phyloP scores from a whole-genome alignment of 352 stramenopile genomes.

The Phytophthora tubulina region DNA sequence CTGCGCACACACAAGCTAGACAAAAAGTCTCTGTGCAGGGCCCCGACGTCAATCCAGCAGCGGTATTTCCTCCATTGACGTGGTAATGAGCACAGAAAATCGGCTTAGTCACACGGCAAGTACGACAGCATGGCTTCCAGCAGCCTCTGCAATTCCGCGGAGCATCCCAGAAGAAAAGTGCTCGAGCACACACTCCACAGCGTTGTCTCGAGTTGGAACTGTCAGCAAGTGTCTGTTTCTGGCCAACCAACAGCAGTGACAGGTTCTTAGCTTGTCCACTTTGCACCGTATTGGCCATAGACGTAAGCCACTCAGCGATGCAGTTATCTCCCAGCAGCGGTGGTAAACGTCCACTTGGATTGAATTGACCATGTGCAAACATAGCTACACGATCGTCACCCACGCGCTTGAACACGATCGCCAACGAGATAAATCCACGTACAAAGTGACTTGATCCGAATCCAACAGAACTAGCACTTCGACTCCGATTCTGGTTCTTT shows the following conservation, averaged over 20 bases:
- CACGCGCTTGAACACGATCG: slow-evolving; percentile 67
- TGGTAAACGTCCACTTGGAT: slow-evolving; percentile 62
- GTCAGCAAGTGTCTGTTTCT: slow-evolving; percentile 16
- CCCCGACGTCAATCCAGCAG: slow-evolving; percentile 25
- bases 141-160: slow-evolving; percentile 70
- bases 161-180: slow-evolving; percentile 74
- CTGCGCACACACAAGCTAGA: slow-evolving; percentile 73
- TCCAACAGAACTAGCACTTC: slow-evolving; percentile 28
- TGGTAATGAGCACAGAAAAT: slow-evolving; percentile 84
- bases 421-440: slow-evolving; percentile 71
- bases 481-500: slow-evolving; percentile 18
- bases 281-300: slow-evolving; percentile 68
- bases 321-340: slow-evolving; percentile 62
- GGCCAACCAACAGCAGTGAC: slow-evolving; percentile 60
- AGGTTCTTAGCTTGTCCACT: slow-evolving; percentile 83
- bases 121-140: slow-evolving; percentile 72
- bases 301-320: slow-evolving; percentile 69
- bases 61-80: slow-evolving; percentile 31
- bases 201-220: slow-evolving; percentile 24
- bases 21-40: slow-evolving; percentile 85
- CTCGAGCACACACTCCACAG: slow-evolving; percentile 67
- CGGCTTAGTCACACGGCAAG: slow-evolving; percentile 71
- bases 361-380: slow-evolving; percentile 76
- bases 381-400: slow-evolving; percentile 71
- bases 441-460: slow-evolving; percentile 48